phyloP scores from a whole-genome alignment of 345 rosid species.

The Corchorus olitorius region DNA sequence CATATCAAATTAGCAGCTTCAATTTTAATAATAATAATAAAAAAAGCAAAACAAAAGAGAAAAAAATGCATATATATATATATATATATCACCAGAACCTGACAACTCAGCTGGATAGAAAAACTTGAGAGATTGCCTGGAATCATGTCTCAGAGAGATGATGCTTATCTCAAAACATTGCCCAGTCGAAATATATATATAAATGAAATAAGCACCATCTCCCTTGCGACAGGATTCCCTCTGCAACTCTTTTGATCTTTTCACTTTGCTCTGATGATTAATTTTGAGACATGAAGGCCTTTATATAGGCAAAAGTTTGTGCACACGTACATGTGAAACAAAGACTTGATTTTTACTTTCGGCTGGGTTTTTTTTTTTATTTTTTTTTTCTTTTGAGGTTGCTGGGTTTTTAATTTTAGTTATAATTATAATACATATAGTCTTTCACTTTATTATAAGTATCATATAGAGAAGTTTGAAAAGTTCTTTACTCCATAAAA shows the following conservation, averaged over 20 bases:
- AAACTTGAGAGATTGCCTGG: neutral
- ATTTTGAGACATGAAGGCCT: neutral
- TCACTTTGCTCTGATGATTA: neutral
- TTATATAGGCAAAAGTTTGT: neutral
- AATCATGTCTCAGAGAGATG: slow-evolving; percentile 17
- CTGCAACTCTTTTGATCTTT: neutral
- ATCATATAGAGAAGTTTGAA: neutral
- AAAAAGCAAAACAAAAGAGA: too few species aligned
- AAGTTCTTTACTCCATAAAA: neutral
- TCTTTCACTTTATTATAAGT: too few species aligned
- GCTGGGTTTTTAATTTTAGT: too few species aligned
- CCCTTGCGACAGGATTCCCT: slow-evolving; percentile 20
- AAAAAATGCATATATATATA: too few species aligned
- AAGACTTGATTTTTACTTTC: neutral
- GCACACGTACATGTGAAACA: neutral
- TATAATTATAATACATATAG: too few species aligned
- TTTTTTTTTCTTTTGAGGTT: neutral
- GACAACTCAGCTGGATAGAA: too few species aligned
- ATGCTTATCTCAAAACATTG: neutral
- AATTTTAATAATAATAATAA: too few species aligned
- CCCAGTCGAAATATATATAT: too few species aligned
- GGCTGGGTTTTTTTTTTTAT: neutral
- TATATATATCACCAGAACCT: too few species aligned
- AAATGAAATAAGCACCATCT: slow-evolving; percentile 17
- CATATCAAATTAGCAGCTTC: too few species aligned